phyloP scores from a whole-genome alignment of 768 basidiomycete species.

The Rhodosporidiobolus odoratus region DNA sequence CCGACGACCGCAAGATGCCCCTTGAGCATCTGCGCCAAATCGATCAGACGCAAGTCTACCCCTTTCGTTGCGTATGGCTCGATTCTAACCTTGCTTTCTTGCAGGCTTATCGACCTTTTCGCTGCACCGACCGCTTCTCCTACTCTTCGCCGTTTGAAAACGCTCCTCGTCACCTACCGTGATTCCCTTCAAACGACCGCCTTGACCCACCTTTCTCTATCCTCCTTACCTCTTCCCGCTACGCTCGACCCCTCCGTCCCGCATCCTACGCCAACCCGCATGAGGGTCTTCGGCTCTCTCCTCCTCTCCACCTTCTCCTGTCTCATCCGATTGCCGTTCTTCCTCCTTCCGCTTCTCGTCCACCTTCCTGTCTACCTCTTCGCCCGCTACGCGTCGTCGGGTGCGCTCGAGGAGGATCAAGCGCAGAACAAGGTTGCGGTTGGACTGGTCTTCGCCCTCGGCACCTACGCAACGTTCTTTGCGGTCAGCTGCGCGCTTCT shows the following conservation, averaged over 20 bases:
- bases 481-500: slow-evolving; percentile 78
- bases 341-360: slow-evolving; percentile 70
- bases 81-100: background rate
- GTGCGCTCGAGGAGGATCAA: slow-evolving; percentile 83
- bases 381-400: slow-evolving; percentile 62
- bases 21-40: slow-evolving; percentile 75
- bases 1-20: slow-evolving; percentile 64
- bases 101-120: slow-evolving; percentile 30
- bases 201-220: slow-evolving; percentile 77
- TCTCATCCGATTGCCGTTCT: slow-evolving; percentile 75
- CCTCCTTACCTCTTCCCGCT: slow-evolving; percentile 74
- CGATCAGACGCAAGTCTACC: slow-evolving; percentile 73
- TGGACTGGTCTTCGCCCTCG: slow-evolving; percentile 64
- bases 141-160: slow-evolving; percentile 20
- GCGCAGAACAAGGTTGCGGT: slow-evolving; percentile 95
- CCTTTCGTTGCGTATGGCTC: background rate
- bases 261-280: slow-evolving; percentile 68
- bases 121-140: slow-evolving; percentile 15
- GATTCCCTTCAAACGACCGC: slow-evolving; percentile 72
- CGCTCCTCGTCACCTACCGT: slow-evolving; percentile 76
- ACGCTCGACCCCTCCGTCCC: slow-evolving; percentile 66
- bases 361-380: slow-evolving; percentile 66
- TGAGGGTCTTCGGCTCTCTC: slow-evolving; percentile 71
- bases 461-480: slow-evolving; percentile 80
- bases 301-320: slow-evolving; percentile 69